A percentile compares a stretch with the other conserved stretches of the same genome.
phyloP scores from a whole-genome alignment of 1,139 yeast species.

The Blastobotrys ciferrii region DNA sequence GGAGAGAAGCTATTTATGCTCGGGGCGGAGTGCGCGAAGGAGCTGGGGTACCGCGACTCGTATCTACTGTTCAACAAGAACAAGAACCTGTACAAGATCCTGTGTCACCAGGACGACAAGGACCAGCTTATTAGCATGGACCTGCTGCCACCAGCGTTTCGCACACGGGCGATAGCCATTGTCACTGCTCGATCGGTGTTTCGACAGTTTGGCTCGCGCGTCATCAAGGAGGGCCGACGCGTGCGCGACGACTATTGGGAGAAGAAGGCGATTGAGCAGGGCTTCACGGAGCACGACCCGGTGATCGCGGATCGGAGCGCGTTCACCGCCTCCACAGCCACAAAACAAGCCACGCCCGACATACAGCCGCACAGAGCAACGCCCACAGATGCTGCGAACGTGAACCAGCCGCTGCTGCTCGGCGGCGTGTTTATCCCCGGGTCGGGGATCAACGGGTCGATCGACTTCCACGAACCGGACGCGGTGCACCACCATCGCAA shows the following conservation, averaged over 20 bases:
- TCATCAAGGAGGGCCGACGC: constrained; percentile 60
- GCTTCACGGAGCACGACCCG: constrained; percentile 47
- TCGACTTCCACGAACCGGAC: constrained; percentile 30
- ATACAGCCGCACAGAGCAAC: constrained; percentile 9
- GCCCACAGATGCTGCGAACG: neutral
- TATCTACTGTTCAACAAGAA: constrained; percentile 63
- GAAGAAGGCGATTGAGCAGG: constrained; percentile 57
- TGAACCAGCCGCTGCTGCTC: constrained; percentile 3
- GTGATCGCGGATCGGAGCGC: constrained; percentile 34
- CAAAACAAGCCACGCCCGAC: constrained; percentile 10
- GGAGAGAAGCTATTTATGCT: constrained; percentile 57
- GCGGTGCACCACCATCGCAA: constrained; percentile 8
- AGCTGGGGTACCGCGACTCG: constrained; percentile 63
- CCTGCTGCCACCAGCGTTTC: constrained; percentile 59
- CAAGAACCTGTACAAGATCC: constrained; percentile 53
- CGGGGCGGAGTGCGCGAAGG: constrained; percentile 68
- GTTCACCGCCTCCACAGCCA: constrained; percentile 15
- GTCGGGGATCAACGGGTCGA: constrained; percentile 31
- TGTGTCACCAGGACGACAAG: constrained; percentile 59
- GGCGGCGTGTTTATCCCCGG: constrained; percentile 31
- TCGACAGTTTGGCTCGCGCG: constrained; percentile 69
- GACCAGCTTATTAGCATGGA: constrained; percentile 55
- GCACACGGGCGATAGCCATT: constrained; percentile 64
- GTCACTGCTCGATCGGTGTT: constrained; percentile 63
- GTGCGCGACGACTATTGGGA: constrained; percentile 83